These are phyloP conservation scores for Violaceomyces palustris DNA, from an alignment of 1,284 basidiomycete genomes.

Conservation along the genomic window DNA sequence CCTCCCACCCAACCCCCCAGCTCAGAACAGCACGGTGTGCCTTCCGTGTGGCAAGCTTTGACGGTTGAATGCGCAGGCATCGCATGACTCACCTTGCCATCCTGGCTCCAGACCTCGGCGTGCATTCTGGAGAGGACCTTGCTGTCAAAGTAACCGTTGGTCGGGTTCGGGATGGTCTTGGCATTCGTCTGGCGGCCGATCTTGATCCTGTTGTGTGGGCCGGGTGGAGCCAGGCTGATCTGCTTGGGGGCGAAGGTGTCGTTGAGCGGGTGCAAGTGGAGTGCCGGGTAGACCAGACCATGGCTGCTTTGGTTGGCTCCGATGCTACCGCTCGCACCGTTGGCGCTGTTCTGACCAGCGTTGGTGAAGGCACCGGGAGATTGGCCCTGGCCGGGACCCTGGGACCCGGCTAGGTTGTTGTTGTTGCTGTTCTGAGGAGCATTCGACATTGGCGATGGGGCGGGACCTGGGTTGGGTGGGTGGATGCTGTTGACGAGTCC, in stretches of 20 bases:
- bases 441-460: too few relatives aligned
- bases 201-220: slow-evolving; percentile 62
- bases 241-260: slow-evolving; percentile 95
- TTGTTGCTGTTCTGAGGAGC: slow-evolving; percentile 12
- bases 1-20: too few relatives aligned
- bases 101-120: slow-evolving; percentile 95
- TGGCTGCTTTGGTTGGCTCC: slow-evolving; percentile 25
- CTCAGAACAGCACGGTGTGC: too few relatives aligned
- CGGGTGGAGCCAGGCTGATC: slow-evolving; percentile 70
- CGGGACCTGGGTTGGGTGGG: neutral
- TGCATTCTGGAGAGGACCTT: slow-evolving; percentile 94
- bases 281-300: slow-evolving; percentile 43
- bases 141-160: slow-evolving; percentile 95
- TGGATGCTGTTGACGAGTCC: neutral
- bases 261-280: slow-evolving; percentile 79
- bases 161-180: slow-evolving; percentile 87
- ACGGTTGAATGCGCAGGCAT: too few relatives aligned
- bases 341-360: slow-evolving; percentile 10
- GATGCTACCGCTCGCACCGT: slow-evolving; percentile 19
- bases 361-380: slow-evolving; percentile 1
- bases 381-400: too few relatives aligned
- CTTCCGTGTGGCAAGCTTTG: too few relatives aligned
- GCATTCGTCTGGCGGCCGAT: slow-evolving; percentile 97
- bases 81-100: slow-evolving; percentile 54
- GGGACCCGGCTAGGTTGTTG: too few relatives aligned